These are phyloP conservation scores for Priceomyces melissophilus DNA, from an alignment of 805 yeast species.

Conservation along the genomic window DNA sequence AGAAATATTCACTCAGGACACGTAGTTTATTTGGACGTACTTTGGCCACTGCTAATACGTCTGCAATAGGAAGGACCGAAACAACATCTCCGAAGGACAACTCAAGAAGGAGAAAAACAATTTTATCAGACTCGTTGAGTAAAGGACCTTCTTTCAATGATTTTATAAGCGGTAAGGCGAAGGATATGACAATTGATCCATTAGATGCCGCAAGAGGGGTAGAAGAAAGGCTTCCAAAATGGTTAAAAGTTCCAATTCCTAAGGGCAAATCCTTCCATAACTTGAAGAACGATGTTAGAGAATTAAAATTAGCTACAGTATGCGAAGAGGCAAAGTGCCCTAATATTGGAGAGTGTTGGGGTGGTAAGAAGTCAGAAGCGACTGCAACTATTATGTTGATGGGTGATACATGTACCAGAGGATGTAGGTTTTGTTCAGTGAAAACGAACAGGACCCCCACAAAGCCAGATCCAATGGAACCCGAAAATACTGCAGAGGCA, in stretches of 20 bases:
- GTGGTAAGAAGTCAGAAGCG: conserved; percentile 90
- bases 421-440: conserved; percentile 97
- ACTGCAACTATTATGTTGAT: conserved; percentile 96
- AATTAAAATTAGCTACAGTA: conserved; percentile 86
- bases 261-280: conserved; percentile 82
- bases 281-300: conserved; percentile 81
- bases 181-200: conserved; percentile 66
- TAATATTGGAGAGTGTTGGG: conserved; percentile 99
- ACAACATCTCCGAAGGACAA: conserved; percentile 10
- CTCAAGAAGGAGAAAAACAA: conserved; percentile 51
- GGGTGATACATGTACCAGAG: conserved; percentile 99
- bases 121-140: conserved; percentile 65
- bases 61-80: conserved; percentile 2
- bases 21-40: conserved; percentile 4
- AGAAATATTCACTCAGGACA: too few relatives aligned
- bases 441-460: conserved; percentile 87
- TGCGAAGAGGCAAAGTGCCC: conserved; percentile 99
- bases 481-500: conserved; percentile 97
- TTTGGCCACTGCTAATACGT: conserved; percentile 14
- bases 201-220: conserved; percentile 68
- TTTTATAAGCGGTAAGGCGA: conserved; percentile 79
- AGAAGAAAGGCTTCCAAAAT: conserved; percentile 74
- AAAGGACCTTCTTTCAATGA: conserved; percentile 94
- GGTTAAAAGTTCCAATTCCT: conserved; percentile 97
- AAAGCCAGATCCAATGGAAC: conserved; percentile 92